Evolutionary conservation across 2,329 filamentous ascomycete genomes (phyloP), one percentile per base, ranked within the genome.

Genomic region (Fusarium subtropicale): DNA sequence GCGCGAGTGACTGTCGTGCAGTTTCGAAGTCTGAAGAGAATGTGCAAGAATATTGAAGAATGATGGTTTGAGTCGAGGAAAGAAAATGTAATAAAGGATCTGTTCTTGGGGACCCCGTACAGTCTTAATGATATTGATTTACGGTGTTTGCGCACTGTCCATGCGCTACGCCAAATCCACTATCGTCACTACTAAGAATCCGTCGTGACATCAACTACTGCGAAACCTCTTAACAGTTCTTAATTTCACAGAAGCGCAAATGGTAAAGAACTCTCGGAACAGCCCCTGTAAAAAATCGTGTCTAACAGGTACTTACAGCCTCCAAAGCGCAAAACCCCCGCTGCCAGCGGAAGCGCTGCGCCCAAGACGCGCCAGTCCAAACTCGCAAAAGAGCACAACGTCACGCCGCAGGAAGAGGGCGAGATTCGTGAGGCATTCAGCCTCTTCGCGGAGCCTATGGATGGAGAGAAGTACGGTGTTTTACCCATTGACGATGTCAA

Each of bases 341-440:
- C 78, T 20, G 76, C 78, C 22, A 56, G 63, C 52, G 69, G 65
- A 54, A 60, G 76, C 31, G 56, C 76, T 24, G 71, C 76, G 52
- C 71, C 78, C 56, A 82, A 77, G 76, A 68, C 75, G 53, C 91
- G 92, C 67, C 89, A 89, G 75, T 97, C 94, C 62, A 97, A 94
- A 79, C 92, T 97, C 74, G 95, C 95, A 31, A 95, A 94, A 81
- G 93, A 97, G 77, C 90, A 97, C 85, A 91, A 94, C 79, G 89
- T 98, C 76, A 91, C 89, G 16, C 91, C 90, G 41, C 88, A 91
- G 69, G 91, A 97, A 81, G 95, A 98, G 81, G 86, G 87, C 72
- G 94, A 97, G 81, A 97, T 99, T 76, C 90, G 89, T 75, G 94
- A 97, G 79, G 94, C 94, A 16, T 98, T 96, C 79, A 85, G 87